These are phyloP conservation scores for Wolfiporia cocos DNA, from an alignment of 1,284 basidiomycete genomes.

Conservation along the genomic window DNA sequence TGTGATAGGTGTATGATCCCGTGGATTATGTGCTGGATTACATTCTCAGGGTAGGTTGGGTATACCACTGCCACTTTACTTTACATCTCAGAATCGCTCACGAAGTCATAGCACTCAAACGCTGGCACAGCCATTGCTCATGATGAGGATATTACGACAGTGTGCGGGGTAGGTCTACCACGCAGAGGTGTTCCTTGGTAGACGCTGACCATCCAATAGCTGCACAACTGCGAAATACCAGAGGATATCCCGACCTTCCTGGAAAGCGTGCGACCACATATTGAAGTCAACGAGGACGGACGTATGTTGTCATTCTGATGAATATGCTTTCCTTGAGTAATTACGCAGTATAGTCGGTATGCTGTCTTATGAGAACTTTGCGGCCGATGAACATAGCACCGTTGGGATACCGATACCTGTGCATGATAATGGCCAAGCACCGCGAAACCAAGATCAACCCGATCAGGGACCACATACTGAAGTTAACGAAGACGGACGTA, in stretches of 20 bases:
- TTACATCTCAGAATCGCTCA: too few relatives aligned
- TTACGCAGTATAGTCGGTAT: constrained; percentile 14
- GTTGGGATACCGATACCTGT: background rate
- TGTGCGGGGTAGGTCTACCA: constrained; percentile 12
- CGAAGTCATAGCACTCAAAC: constrained; percentile 5
- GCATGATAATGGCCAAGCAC: too few relatives aligned
- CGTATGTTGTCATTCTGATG: constrained; percentile 6
- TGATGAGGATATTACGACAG: constrained; percentile 11
- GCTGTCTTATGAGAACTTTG: constrained; percentile 5
- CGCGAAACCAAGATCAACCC: background rate
- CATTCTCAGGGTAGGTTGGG: constrained; percentile 12
- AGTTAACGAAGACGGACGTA: constrained; percentile 17
- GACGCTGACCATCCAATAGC: background rate
- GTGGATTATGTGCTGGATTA: constrained; percentile 15
- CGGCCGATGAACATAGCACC: background rate
- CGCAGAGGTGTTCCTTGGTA: background rate
- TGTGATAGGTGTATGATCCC: constrained; percentile 12
- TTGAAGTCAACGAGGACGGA: constrained; percentile 19
- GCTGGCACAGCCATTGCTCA: constrained; percentile 15
- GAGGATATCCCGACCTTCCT: constrained; percentile 15
- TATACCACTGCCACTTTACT: too few relatives aligned
- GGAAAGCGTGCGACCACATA: constrained; percentile 9
- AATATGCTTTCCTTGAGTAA: background rate
- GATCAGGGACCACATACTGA: constrained; percentile 11
- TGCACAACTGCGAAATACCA: constrained; percentile 13